Evolutionary conservation across 345 rosid species (phyloP).

Genomic region (Lumnitzera littorea): DNA sequence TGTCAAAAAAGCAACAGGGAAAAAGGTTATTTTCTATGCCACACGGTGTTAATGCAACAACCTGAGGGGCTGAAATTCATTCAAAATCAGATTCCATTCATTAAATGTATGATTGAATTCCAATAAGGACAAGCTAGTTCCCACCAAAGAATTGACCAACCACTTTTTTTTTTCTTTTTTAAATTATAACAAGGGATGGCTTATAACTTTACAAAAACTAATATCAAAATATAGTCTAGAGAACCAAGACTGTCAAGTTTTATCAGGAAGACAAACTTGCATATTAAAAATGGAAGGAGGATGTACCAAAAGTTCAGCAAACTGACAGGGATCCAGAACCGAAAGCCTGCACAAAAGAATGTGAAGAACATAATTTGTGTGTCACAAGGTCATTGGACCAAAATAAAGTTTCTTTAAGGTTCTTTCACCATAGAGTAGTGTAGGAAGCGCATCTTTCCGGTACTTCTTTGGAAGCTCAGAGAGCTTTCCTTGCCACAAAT

Average conservation of each 20-base stretch:
- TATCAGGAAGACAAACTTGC: not conserved
- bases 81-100: no score
- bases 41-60: no score
- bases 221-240: not conserved
- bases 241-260: not conserved
- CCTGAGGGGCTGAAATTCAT: no score
- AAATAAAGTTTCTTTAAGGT: constrained; percentile 10
- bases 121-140: no score
- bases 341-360: constrained; percentile 54
- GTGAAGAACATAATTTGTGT: constrained; percentile 1
- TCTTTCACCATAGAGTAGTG: constrained; percentile 59
- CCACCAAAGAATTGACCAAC: no score
- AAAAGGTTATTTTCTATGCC: no score
- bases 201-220: no score
- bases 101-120: no score
- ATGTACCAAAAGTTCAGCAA: constrained; percentile 69
- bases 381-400: constrained; percentile 4
- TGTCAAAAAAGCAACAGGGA: not conserved
- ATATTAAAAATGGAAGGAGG: not conserved
- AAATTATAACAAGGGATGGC: no score
- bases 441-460: constrained; percentile 71
- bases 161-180: no score
- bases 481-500: constrained; percentile 72
- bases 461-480: constrained; percentile 72
- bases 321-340: constrained; percentile 97